Percentiles rank a stretch among this genome's conserved stretches.
phyloP scores from a whole-genome alignment of 768 basidiomycete genomes.

The Pleurotus eryngii region DNA sequence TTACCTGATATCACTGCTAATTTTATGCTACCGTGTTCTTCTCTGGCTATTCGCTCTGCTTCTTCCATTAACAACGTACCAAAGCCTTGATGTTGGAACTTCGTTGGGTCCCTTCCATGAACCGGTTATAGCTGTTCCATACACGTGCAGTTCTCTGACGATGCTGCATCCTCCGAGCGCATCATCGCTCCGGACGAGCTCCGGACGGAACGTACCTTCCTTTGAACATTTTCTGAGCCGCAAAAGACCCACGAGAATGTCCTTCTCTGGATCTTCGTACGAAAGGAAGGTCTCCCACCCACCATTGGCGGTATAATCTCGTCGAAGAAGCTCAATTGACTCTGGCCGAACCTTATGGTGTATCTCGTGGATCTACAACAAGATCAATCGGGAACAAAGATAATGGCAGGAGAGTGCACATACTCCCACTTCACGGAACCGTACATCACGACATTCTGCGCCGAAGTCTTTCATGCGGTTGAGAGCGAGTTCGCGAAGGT shows the following conservation, averaged over 20 bases:
- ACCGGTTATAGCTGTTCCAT: conserved; percentile 96
- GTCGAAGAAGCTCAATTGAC: conserved; percentile 88
- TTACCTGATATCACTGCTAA: conserved; percentile 94
- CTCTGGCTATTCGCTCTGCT: conserved; percentile 94
- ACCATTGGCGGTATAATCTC: conserved; percentile 96
- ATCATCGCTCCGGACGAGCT: conserved; percentile 69
- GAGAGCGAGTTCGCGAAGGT: conserved; percentile 91
- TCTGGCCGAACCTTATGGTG: conserved; percentile 97
- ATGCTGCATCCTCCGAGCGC: conserved; percentile 84
- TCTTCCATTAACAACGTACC: conserved; percentile 98
- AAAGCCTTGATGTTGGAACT: conserved; percentile 97
- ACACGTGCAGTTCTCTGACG: conserved; percentile 94
- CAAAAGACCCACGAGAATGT: conserved; percentile 92
- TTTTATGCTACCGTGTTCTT: conserved; percentile 95
- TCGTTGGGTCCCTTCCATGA: conserved; percentile 95
- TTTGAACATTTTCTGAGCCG: conserved; percentile 93
- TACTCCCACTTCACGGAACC: conserved; percentile 97
- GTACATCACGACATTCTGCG: conserved; percentile 93
- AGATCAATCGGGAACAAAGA: conserved; percentile 7
- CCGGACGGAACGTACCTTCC: conserved; percentile 94
- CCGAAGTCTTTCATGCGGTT: conserved; percentile 99
- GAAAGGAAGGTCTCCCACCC: conserved; percentile 99
- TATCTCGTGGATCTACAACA: conserved; percentile 87
- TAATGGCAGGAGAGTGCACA: conserved; percentile 25
- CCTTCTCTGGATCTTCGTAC: conserved; percentile 96